Base-by-base conservation (phyloP, 345 rosid species). In the Ceriops decandra region DNA sequence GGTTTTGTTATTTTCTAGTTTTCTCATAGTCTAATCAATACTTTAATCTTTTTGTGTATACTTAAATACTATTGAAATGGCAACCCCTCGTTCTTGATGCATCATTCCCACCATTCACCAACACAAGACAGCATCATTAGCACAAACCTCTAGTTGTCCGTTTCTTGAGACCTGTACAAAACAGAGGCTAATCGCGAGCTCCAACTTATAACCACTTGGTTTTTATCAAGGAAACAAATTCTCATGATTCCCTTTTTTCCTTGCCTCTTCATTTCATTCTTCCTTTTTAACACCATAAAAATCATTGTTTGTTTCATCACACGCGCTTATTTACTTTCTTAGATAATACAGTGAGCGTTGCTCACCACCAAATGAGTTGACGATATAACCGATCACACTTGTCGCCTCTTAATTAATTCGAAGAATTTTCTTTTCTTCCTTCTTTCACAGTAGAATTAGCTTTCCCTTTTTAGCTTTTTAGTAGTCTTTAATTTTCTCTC, bases 61-160 rank as follows among this genome's bases (percentile, higher is more conserved):
- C 17, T 70, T 52, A 46, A 72, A 72, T 66, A 66, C 32, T 60
- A 57, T 51, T 71, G 67, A 66, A 71, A 62, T 61, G 72, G 63
- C 68, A 81, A 77, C 77, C 79, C 85, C 79, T 15, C 49, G 85
- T 89, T 83, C 82, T 76, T 80, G 84, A 81, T 78, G 87, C 85
- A 93, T 91, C 95, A 91, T 88, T 88, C 74, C 90, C 67, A 82
- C 85, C 93, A 88, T 87, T 89, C 85, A 81, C 85, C 86, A 79
- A 82, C 97, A 83, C 89, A 80, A 83, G 92, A 89, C 96, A 86
- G 47, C 90, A 88, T 91, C 88, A 92, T 92, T 88, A 78, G 80
- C 78, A 62, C 85, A 80, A 74, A 73, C 84, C 88, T 83, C 87
- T 81, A 73, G 64, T 60, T 88, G 85, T 81, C 91, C 86, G 79